Percentiles rank a stretch among this genome's conserved stretches.
These are phyloP conservation scores for Fonsecaea multimorphosa DNA, from an alignment of 2,329 filamentous ascomycete genomes.

Conservation along the genomic window DNA sequence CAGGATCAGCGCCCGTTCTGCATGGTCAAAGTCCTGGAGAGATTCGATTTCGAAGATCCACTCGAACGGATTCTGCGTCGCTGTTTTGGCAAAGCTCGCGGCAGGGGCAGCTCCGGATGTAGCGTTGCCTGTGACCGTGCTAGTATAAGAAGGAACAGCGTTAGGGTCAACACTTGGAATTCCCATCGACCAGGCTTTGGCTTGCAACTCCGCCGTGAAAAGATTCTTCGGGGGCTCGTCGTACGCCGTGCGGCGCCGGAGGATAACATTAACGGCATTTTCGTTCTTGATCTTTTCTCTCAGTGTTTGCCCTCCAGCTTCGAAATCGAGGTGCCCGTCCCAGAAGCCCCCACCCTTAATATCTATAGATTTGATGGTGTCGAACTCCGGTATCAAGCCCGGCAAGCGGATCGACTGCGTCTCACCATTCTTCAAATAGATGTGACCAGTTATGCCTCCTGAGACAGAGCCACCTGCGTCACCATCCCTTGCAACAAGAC, in stretches of 20 bases:
- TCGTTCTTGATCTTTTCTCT: slow-evolving; percentile 36
- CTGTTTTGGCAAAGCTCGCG: slow-evolving; percentile 4
- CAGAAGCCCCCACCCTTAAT: slow-evolving; percentile 69
- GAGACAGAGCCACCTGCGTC: slow-evolving; percentile 80
- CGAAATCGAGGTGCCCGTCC: slow-evolving; percentile 80
- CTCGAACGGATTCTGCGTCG: slow-evolving; percentile 61
- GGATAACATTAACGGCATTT: slow-evolving; percentile 69
- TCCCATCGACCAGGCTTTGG: slow-evolving; percentile 68
- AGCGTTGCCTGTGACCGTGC: slow-evolving; percentile 39
- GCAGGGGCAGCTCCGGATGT: not conserved
- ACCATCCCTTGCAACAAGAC: slow-evolving; percentile 84
- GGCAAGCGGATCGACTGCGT: slow-evolving; percentile 55
- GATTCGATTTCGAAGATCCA: slow-evolving; percentile 73
- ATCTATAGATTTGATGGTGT: slow-evolving; percentile 47
- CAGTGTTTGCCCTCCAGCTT: slow-evolving; percentile 40
- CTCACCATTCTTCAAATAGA: slow-evolving; percentile 61
- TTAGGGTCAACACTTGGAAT: slow-evolving; percentile 44
- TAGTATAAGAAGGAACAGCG: slow-evolving; percentile 36
- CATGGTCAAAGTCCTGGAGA: slow-evolving; percentile 62
- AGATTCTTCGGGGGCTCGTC: slow-evolving; percentile 60
- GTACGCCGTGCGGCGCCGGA: slow-evolving; percentile 72
- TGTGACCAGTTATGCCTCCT: slow-evolving; percentile 66
- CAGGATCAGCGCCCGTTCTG: slow-evolving; percentile 71
- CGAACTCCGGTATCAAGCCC: slow-evolving; percentile 60
- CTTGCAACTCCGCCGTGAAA: slow-evolving; percentile 76